Base-by-base conservation (phyloP, 495 filamentous ascomycete species). In the Penicillium chermesinum region DNA sequence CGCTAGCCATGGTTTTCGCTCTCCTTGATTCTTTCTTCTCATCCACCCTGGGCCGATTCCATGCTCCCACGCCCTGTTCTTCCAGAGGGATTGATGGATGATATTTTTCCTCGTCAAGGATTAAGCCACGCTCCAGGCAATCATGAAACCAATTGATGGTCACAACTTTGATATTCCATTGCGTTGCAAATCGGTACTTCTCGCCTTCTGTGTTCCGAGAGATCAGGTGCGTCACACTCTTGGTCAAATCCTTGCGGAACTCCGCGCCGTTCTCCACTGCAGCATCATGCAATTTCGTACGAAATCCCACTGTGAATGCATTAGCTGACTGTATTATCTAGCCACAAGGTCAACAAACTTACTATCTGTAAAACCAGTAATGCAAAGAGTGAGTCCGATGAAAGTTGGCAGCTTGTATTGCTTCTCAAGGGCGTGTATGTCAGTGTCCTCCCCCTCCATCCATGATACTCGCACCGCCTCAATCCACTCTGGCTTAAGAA, bases 361-460 rank as follows among this genome's bases (percentile, higher is more conserved):
- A 90, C 87, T 65, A 58, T 96, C 86, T 20, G 89, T 82, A 56
- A 96, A 94, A 2, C 93, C 94, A 2, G 93, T 97, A 52, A 96
- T 76, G 57, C 88, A 95, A 41, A 95, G 85, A 14, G 80, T 77
- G 20, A 96, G 72, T 7, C 76, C 79, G 21, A 63, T 58, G 44
- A 91, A 82, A 1, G 75, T 71, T 7, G 86, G 82, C 8, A 85
- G 51, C 32, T 65, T 74, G 58, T 88, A 74, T 58, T 80, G 52
- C 22, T 69, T 56, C 54, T 87, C 85, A 48, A 96, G 66, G 8
- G 74, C 75, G 30, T 64, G 71, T 34, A 93, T 79, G 64, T 96
- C 82, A 12, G 88, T 86, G 20, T 91, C 87, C 44, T 77, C 81
- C 33, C 87, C 94, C 44, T 84, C 66, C 45, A 91, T 82, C 94